Base-by-base conservation (phyloP, 768 basidiomycete genomes). In the Butyriboletus loyo region DNA sequence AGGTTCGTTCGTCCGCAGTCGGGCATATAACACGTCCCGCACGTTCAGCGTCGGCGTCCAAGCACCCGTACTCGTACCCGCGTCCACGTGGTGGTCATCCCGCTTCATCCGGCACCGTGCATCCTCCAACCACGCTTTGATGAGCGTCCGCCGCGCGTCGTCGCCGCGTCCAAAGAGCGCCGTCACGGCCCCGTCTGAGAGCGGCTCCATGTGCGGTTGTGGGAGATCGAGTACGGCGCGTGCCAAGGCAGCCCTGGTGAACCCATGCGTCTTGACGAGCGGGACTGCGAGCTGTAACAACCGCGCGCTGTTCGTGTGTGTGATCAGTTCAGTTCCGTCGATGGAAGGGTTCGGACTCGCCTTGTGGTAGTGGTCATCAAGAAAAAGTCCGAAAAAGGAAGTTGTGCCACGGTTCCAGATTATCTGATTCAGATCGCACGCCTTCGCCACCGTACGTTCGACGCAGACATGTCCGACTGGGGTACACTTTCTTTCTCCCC, bases 81-180 rank as follows among this genome's bases (percentile, higher is more conserved):
- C 32, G 7, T 14, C 32, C 14, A 14, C n/a, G 35, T 36, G 7
- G 35, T 36, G 10, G 54, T 19, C 53, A 22, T 45, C 61, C 49
- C 25, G 41, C 47, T 46, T 67, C 75, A 92, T 91, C 36, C 75
- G 69, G 17, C 59, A 58, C 14, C 83, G 64, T 1, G 86, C 89
- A 53, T 85, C 81, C 19, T 84, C 79, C 32, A 92, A 63, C 89
- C 90, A 93, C 0, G 85, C 85, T n/a, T 75, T 67, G 38, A 91
- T 77, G 27, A 93, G 74, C 5, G 78, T 79, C 49, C 77, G 75
- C 14, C 85, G 74, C 1, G 90, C 87, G 28, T 80, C 67, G 50
- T 87, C 82, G 22, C 85, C 90, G 14, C 64, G 59, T 8, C 90
- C 90, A 69, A 92, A 93, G 7, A 92, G 72, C 7, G 86, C 78